Conservation (phyloP, 2,329 filamentous ascomycete species). For the Phyllosticta citribraziliensis region DNA sequence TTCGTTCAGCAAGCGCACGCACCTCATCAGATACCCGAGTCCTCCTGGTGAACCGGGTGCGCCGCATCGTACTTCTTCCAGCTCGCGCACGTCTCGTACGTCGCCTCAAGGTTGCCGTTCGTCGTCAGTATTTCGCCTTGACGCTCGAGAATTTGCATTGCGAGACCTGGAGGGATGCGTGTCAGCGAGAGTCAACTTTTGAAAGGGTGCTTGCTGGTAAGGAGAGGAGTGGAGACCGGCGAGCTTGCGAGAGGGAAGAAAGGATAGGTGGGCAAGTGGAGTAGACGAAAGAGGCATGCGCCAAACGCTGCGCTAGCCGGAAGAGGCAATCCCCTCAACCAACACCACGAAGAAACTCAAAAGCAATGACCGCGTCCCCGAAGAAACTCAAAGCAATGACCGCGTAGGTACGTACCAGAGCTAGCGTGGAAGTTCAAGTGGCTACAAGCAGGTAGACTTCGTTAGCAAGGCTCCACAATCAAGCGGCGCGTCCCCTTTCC, state of each 20-base stretch:
- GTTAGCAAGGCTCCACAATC: no score
- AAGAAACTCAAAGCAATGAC: background rate
- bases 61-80: constrained; percentile 6
- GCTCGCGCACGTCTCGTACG: background rate
- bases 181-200: background rate
- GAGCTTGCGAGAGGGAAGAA: no score
- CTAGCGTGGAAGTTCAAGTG: constrained; percentile 29
- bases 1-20: no score
- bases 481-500: no score
- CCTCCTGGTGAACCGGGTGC: constrained; percentile 7
- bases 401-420: constrained; percentile 11
- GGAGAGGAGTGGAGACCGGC: no score
- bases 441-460: background rate
- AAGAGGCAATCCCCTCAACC: background rate
- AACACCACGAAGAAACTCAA: background rate
- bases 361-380: background rate
- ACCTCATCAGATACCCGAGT: constrained; percentile 5
- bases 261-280: background rate
- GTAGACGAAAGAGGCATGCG: background rate
- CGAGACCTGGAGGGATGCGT: constrained; percentile 16
- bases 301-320: background rate
- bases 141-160: constrained; percentile 24
- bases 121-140: constrained; percentile 17
- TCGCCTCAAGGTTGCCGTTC: constrained; percentile 3
- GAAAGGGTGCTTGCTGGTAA: no score